phyloP scores from a whole-genome alignment of 2,329 filamentous ascomycete species.

The Aureobasidium sp. region DNA sequence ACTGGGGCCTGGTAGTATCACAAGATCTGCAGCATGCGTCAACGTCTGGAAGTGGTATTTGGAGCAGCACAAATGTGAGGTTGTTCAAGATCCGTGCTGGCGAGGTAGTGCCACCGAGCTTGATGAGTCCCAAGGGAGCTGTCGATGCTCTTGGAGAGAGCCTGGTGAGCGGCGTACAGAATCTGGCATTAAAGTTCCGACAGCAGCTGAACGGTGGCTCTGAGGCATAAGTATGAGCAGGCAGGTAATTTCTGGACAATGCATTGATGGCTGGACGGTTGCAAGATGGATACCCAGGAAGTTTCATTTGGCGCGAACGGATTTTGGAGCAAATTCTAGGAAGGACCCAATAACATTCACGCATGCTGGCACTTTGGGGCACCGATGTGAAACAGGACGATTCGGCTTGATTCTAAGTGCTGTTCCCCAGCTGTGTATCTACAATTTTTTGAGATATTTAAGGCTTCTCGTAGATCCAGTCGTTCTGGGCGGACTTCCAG shows the following conservation, averaged over 20 bases:
- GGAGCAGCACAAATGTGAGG: slow-evolving; percentile 83
- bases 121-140: slow-evolving; percentile 79
- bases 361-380: not conserved
- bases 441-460: not conserved
- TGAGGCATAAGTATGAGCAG: not conserved
- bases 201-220: slow-evolving; percentile 5
- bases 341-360: not conserved
- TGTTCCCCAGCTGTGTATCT: not conserved
- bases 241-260: not conserved
- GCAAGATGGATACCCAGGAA: slow-evolving; percentile 1
- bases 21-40: slow-evolving; percentile 81
- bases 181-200: slow-evolving; percentile 1
- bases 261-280: not conserved
- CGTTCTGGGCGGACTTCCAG: slow-evolving; percentile 77
- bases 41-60: slow-evolving; percentile 74
- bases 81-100: slow-evolving; percentile 87
- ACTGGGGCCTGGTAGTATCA: slow-evolving; percentile 84
- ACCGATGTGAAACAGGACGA: not conserved
- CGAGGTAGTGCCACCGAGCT: slow-evolving; percentile 60
- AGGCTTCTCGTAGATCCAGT: slow-evolving; percentile 81
- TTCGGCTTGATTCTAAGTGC: not conserved
- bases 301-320: not conserved
- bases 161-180: slow-evolving; percentile 13
- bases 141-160: slow-evolving; percentile 81
- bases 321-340: not conserved